These are phyloP conservation scores for Citropsis articulata DNA, from an alignment of 345 rosid species.

Conservation along the genomic window DNA sequence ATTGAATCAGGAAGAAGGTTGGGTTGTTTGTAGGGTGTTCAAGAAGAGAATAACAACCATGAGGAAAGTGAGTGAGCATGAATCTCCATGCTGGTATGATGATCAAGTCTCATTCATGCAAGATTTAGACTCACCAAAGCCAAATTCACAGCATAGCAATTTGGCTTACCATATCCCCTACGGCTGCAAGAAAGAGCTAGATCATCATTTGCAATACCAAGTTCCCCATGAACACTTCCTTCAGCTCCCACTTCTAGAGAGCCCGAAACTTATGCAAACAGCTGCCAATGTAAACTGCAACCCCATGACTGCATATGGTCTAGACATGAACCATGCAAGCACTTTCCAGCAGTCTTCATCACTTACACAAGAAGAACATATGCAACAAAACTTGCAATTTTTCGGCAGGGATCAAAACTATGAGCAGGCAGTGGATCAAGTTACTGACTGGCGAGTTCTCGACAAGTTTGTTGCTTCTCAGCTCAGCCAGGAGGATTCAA, in stretches of 20 bases:
- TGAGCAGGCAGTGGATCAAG: conserved; percentile 37
- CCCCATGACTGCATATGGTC: conserved; percentile 26
- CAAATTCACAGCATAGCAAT: conserved; percentile 35
- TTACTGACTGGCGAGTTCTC: conserved; percentile 71
- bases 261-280: conserved; percentile 50
- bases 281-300: conserved; percentile 27
- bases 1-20: conserved; percentile 76
- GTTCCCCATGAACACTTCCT: conserved; percentile 49
- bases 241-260: conserved; percentile 75
- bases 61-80: conserved; percentile 45
- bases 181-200: conserved; percentile 62
- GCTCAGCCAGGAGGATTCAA: conserved; percentile 55
- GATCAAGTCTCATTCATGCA: conserved; percentile 58
- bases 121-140: conserved; percentile 53
- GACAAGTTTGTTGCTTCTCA: conserved; percentile 80
- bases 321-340: conserved; percentile 42
- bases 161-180: conserved; percentile 38
- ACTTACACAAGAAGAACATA: conserved; percentile 35
- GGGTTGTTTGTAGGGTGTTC: conserved; percentile 96
- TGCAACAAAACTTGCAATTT: conserved; percentile 26
- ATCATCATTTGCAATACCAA: conserved; percentile 31
- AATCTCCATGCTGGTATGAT: conserved; percentile 60
- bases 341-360: conserved; percentile 32
- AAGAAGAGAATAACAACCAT: conserved; percentile 67
- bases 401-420: conserved; percentile 15